Percentiles rank a stretch among this genome's conserved stretches.
These are phyloP conservation scores for Elsinoe arachidis DNA, from an alignment of 2,329 filamentous ascomycete genomes.

Conservation along the genomic window DNA sequence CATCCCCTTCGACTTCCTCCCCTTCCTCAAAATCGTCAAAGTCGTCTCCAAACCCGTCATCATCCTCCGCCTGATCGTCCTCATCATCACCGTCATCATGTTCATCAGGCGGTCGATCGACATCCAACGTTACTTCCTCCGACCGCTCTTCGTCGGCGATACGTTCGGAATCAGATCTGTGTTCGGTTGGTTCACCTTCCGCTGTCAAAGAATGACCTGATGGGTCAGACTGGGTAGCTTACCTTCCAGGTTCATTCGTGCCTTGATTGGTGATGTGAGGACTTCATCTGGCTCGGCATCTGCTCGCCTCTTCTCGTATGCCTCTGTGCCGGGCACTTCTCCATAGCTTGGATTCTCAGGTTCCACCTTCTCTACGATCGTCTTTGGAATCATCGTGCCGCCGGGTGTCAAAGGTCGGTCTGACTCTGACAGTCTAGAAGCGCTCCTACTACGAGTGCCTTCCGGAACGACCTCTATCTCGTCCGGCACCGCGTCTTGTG, in stretches of 20 bases:
- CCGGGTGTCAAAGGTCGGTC: constrained; percentile 43
- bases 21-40: constrained; percentile 57
- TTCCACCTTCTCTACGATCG: constrained; percentile 55
- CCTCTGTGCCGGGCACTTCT: constrained; percentile 53
- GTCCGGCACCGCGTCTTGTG: constrained; percentile 53
- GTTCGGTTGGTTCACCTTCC: constrained; percentile 49
- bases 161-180: constrained; percentile 35
- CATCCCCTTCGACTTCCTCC: constrained; percentile 35
- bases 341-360: constrained; percentile 48
- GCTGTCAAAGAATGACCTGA: constrained; percentile 44
- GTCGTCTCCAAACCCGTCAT: constrained; percentile 62
- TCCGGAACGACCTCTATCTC: constrained; percentile 52
- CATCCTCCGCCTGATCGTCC: constrained; percentile 37
- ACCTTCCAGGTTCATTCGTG: constrained; percentile 45
- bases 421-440: constrained; percentile 31
- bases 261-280: constrained; percentile 38
- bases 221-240: constrained; percentile 32
- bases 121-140: neutral
- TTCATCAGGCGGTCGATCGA: constrained; percentile 11
- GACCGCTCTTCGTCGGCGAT: constrained; percentile 15
- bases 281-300: constrained; percentile 54
- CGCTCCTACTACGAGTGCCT: constrained; percentile 29
- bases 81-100: constrained; percentile 29
- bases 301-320: constrained; percentile 47
- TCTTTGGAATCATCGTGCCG: constrained; percentile 47